Percentiles rank a stretch among this genome's conserved stretches.
Evolutionary conservation across 23 red algal genomes (phyloP).

Genomic region (Pyropia haitanensis): DNA sequence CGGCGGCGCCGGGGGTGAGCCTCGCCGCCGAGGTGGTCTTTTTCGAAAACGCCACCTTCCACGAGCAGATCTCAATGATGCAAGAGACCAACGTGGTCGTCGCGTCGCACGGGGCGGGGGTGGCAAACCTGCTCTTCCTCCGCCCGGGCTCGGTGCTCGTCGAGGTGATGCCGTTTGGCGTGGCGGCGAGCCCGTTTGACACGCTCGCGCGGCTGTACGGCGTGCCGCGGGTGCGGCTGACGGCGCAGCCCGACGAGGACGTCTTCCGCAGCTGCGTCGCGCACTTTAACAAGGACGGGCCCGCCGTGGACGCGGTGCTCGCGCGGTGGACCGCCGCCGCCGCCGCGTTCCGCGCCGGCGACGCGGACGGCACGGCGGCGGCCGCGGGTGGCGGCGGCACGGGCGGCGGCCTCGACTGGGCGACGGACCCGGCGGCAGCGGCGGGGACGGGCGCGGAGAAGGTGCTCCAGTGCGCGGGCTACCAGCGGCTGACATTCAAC

Average conservation of each 20-base stretch:
- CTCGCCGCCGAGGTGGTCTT: slow-evolving; percentile 56
- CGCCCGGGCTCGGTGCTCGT: slow-evolving; percentile 16
- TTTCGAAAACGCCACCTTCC: slow-evolving; percentile 71
- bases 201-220: slow-evolving; percentile 32
- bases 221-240: slow-evolving; percentile 5
- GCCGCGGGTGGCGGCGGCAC: slow-evolving; percentile 14
- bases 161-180: slow-evolving; percentile 56
- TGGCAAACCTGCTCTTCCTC: slow-evolving; percentile 52
- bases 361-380: slow-evolving; percentile 2
- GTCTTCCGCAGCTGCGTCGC: slow-evolving; percentile 42
- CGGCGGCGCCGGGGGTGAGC: neutral
- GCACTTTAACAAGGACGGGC: slow-evolving; percentile 27
- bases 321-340: neutral
- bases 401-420: slow-evolving; percentile 9
- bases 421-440: slow-evolving; percentile 7
- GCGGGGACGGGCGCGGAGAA: neutral
- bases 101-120: slow-evolving; percentile 36
- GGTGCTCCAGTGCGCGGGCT: slow-evolving; percentile 38
- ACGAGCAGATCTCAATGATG: slow-evolving; percentile 59
- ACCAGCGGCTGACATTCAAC: slow-evolving; percentile 48
- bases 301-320: too few relatives aligned
- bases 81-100: slow-evolving; percentile 50
- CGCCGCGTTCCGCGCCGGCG: neutral
- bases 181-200: slow-evolving; percentile 18
- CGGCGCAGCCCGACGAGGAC: slow-evolving; percentile 41